phyloP scores from a whole-genome alignment of 169 alveolate genomes.

The Haemoproteus tartakovskyi region DNA sequence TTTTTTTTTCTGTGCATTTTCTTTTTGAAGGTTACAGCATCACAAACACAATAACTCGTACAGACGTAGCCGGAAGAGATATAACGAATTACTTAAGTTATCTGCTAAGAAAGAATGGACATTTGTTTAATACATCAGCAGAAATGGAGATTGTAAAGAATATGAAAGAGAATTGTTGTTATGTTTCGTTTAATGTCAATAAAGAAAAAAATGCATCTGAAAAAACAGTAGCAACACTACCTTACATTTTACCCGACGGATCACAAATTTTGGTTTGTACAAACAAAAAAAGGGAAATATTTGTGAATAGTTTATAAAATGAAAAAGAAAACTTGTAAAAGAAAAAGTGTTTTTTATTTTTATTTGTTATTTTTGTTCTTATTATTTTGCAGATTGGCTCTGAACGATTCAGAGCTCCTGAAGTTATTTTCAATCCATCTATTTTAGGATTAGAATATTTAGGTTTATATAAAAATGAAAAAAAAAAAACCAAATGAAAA shows the following conservation, averaged over 20 bases:
- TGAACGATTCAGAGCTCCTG: slow-evolving; percentile 98
- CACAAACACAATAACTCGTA: slow-evolving; percentile 94
- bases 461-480: slow-evolving; percentile 94
- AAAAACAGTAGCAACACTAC: slow-evolving; percentile 88
- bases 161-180: slow-evolving; percentile 96
- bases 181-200: slow-evolving; percentile 94
- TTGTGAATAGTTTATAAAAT: too few relatives aligned
- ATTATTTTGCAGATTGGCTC: too few relatives aligned
- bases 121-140: slow-evolving; percentile 95
- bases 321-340: too few relatives aligned
- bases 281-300: too few relatives aligned
- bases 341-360: too few relatives aligned
- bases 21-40: slow-evolving; percentile 98
- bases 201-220: slow-evolving; percentile 88
- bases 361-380: too few relatives aligned
- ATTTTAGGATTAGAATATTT: slow-evolving; percentile 92
- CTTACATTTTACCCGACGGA: slow-evolving; percentile 99
- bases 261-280: slow-evolving; percentile 90
- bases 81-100: slow-evolving; percentile 92
- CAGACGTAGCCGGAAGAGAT: slow-evolving; percentile 98
- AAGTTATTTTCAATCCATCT: slow-evolving; percentile 94
- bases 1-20: too few relatives aligned
- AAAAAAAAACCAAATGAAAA: too few relatives aligned
- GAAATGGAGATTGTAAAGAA: slow-evolving; percentile 96
- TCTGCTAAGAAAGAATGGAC: slow-evolving; percentile 94